Conservation (phyloP, 768 basidiomycete species). For the Leccinum subgranulosum region DNA sequence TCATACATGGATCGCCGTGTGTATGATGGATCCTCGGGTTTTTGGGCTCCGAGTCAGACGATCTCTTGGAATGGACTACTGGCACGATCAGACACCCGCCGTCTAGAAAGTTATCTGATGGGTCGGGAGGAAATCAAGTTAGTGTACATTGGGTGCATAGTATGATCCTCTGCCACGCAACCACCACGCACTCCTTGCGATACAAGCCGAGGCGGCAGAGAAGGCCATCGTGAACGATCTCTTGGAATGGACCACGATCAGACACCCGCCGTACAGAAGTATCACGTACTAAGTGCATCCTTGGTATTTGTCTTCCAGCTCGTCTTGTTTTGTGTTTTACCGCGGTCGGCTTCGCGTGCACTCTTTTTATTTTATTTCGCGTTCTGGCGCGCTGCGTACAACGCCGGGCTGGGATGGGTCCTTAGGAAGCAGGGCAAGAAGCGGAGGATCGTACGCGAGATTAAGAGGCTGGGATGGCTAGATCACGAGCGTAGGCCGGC, state of each 20-base stretch:
- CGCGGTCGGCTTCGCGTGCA: constrained; percentile 47
- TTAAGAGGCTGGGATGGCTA: constrained; percentile 85
- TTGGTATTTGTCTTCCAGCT: constrained; percentile 78
- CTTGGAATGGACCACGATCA: too few species aligned
- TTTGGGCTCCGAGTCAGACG: too few species aligned
- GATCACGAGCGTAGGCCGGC: constrained; percentile 62
- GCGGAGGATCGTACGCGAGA: constrained; percentile 85
- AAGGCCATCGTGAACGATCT: constrained; percentile 1
- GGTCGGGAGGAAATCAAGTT: too few species aligned
- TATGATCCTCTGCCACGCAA: constrained; percentile 1
- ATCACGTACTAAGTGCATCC: constrained; percentile 71
- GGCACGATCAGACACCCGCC: too few species aligned
- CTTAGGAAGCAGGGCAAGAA: constrained; percentile 94
- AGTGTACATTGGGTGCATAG: too few species aligned
- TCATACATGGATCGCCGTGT: too few species aligned
- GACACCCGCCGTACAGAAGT: too few species aligned
- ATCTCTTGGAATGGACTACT: too few species aligned
- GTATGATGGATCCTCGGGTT: too few species aligned
- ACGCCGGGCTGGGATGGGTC: constrained; percentile 91
- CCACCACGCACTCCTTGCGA: constrained; percentile 3
- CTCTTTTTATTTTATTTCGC: constrained; percentile 91
- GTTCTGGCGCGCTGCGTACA: constrained; percentile 91
- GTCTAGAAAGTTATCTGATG: too few species aligned
- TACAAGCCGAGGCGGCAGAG: constrained; percentile 7
- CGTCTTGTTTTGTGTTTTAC: constrained; percentile 64